These are phyloP conservation scores for Candida boidinii DNA, from an alignment of 805 yeast genomes.

Conservation along the genomic window DNA sequence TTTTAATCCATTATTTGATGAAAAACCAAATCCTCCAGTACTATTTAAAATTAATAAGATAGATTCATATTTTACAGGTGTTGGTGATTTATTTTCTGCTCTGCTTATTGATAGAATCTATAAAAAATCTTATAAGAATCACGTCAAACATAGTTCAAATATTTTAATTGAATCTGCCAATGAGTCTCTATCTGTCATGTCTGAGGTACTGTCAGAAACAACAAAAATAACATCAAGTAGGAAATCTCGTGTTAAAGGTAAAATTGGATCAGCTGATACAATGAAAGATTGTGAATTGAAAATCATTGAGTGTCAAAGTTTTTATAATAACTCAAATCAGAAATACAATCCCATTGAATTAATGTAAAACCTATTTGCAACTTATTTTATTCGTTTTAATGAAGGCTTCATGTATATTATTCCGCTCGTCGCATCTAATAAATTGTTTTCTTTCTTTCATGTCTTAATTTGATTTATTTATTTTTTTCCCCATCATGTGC, in stretches of 20 bases:
- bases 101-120: conserved; percentile 56
- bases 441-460: neutral
- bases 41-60: conserved; percentile 50
- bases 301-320: conserved; percentile 50
- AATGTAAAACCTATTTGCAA: neutral
- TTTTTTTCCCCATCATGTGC: too few species aligned
- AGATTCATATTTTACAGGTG: conserved; percentile 86
- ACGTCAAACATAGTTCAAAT: conserved; percentile 2
- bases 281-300: conserved; percentile 71
- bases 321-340: conserved; percentile 12
- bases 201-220: conserved; percentile 40
- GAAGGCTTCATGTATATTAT: too few species aligned
- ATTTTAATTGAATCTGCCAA: conserved; percentile 30
- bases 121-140: conserved; percentile 10
- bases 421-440: too few species aligned
- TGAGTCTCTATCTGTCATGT: conserved; percentile 51
- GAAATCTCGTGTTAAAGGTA: conserved; percentile 35
- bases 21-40: too few species aligned
- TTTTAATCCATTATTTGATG: conserved; percentile 4
- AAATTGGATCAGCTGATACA: conserved; percentile 45
- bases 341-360: conserved; percentile 6
- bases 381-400: neutral
- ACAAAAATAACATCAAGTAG: conserved; percentile 27
- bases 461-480: neutral
- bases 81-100: conserved; percentile 88